Percentiles rank a stretch among this genome's conserved stretches.
These are phyloP conservation scores for Aureobasidium namibiae DNA, from an alignment of 2,329 filamentous ascomycete genomes.

Conservation along the genomic window DNA sequence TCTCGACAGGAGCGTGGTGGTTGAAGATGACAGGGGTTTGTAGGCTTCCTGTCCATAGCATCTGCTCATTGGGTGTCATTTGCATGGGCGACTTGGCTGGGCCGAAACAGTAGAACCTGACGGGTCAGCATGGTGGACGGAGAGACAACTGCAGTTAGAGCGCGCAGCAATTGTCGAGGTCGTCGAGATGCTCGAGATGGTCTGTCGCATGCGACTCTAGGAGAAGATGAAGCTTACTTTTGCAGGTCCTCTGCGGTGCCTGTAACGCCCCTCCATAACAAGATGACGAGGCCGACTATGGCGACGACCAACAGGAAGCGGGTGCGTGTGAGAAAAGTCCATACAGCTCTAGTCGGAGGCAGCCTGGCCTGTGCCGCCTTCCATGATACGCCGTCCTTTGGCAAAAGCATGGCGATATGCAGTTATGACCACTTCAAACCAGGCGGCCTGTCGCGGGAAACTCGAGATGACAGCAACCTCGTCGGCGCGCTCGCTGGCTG, in stretches of 20 bases:
- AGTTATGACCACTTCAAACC: neutral
- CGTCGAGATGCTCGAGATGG: no score
- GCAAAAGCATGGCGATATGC: conserved; percentile 62
- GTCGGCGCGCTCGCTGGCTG: neutral
- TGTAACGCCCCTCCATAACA: conserved; percentile 83
- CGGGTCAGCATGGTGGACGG: neutral
- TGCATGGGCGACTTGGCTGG: conserved; percentile 92
- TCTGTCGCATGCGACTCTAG: neutral
- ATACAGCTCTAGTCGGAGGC: conserved; percentile 62
- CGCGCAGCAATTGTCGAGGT: neutral
- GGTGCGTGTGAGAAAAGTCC: conserved; percentile 61
- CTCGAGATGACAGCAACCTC: conserved; percentile 6
- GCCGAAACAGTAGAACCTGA: conserved; percentile 94
- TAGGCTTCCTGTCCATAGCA: conserved; percentile 78
- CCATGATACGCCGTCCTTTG: conserved; percentile 86
- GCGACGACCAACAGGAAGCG: conserved; percentile 69
- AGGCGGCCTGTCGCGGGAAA: conserved; percentile 6
- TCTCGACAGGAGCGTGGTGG: conserved; percentile 76
- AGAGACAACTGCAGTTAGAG: neutral
- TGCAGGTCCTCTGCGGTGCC: conserved; percentile 80
- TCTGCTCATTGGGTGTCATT: conserved; percentile 86
- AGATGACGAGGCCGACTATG: conserved; percentile 60
- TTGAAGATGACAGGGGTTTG: conserved; percentile 95
- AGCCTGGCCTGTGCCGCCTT: conserved; percentile 76
- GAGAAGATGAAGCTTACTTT: conserved; percentile 52